Percentiles rank a stretch among this genome's conserved stretches.
phyloP scores from a whole-genome alignment of 148 eudicot species.

The Spergularia marina region DNA sequence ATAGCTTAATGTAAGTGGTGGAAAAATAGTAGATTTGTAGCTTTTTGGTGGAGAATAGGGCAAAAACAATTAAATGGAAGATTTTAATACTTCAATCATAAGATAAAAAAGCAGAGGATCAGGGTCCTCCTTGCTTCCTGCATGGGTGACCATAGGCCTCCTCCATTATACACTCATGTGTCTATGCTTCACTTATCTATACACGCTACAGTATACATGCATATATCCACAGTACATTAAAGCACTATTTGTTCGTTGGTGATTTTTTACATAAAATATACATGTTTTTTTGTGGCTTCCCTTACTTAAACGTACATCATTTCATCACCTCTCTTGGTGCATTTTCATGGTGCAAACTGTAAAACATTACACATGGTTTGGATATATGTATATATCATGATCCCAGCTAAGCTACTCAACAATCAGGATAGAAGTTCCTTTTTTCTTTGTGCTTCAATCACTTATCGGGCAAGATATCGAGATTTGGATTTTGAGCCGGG shows the following conservation, averaged over 20 bases:
- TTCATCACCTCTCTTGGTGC: slow-evolving; percentile 14
- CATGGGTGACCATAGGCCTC: slow-evolving; percentile 26
- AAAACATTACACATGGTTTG: slow-evolving; percentile 13
- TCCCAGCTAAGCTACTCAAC: neutral
- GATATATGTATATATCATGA: neutral
- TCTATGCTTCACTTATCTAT: slow-evolving; percentile 9
- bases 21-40: slow-evolving; percentile 8
- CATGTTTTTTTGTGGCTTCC: slow-evolving; percentile 20
- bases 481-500: no score
- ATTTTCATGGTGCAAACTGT: slow-evolving; percentile 5
- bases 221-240: neutral
- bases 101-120: neutral
- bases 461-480: neutral
- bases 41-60: slow-evolving; percentile 7
- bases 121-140: slow-evolving; percentile 34
- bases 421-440: neutral
- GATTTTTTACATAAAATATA: neutral
- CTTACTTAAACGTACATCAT: slow-evolving; percentile 19
- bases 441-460: neutral
- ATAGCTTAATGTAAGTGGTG: slow-evolving; percentile 14
- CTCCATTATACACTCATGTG: slow-evolving; percentile 24
- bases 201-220: neutral
- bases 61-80: neutral
- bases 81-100: slow-evolving; percentile 8
- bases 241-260: neutral